Conservation (phyloP, 2,329 filamentous ascomycete genomes). For the Ceratocystis alfenasii region DNA sequence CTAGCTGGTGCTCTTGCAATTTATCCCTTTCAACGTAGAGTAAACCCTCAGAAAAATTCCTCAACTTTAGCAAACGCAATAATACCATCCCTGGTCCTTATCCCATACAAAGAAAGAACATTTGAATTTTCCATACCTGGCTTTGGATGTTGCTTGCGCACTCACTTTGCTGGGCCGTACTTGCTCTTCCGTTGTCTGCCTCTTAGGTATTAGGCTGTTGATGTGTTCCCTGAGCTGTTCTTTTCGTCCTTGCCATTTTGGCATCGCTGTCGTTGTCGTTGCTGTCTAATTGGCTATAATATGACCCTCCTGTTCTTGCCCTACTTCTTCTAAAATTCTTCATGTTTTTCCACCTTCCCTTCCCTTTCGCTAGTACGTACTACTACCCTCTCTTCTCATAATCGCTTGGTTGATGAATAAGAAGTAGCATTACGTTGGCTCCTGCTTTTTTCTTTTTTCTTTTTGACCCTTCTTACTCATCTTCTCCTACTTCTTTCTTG, state of each 20-base stretch:
- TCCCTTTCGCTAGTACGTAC: not conserved
- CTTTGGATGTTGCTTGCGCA: not conserved
- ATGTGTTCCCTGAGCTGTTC: not conserved
- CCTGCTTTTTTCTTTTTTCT: not conserved
- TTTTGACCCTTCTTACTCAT: not conserved
- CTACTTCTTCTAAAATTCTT: too few relatives aligned
- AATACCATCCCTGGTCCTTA: not conserved
- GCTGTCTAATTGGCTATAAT: constrained; percentile 8
- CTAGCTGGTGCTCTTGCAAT: not conserved
- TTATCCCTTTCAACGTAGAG: constrained; percentile 2
- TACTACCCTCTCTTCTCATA: not conserved
- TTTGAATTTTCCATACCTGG: constrained; percentile 5
- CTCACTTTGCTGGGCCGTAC: not conserved
- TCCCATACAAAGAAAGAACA: constrained; percentile 4
- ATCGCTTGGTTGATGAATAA: not conserved
- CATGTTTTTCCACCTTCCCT: not conserved
- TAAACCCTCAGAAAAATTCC: constrained; percentile 8
- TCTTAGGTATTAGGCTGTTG: not conserved
- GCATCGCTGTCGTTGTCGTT: not conserved
- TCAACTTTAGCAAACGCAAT: constrained; percentile 9
- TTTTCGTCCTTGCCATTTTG: not conserved
- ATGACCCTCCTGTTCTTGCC: constrained; percentile 7
- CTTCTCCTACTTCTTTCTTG: not conserved
- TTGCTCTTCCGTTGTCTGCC: not conserved
- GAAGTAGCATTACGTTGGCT: constrained; percentile 6